Evolutionary conservation across 148 eudicot species (phyloP).

Genomic region (Silene conica): DNA sequence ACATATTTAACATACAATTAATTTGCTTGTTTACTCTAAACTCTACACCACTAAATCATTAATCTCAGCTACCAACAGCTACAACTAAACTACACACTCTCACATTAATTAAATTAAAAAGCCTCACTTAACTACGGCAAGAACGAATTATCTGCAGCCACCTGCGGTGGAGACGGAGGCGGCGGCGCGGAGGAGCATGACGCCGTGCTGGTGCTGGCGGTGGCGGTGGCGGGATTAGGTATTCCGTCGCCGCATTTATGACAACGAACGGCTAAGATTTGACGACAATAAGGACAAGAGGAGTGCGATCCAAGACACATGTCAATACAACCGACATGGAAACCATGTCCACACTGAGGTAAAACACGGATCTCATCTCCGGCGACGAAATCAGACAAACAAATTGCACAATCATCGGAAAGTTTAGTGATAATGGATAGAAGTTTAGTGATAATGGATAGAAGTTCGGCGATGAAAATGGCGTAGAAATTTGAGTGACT

Average conservation of each 20-base stretch:
- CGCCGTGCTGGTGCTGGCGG: too few species aligned
- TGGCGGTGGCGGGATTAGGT: constrained; percentile 18
- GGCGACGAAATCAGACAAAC: constrained; percentile 52
- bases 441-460: too few species aligned
- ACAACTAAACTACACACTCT: background rate
- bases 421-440: too few species aligned
- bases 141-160: constrained; percentile 15
- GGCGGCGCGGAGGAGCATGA: constrained; percentile 3
- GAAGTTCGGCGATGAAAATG: too few species aligned
- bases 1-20: constrained; percentile 6
- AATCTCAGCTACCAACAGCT: background rate
- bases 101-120: background rate
- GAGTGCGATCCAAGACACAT: constrained; percentile 80
- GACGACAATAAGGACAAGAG: constrained; percentile 83
- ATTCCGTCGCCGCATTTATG: constrained; percentile 36
- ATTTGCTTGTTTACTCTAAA: background rate
- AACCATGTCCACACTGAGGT: constrained; percentile 82
- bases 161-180: background rate
- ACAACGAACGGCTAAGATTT: constrained; percentile 44
- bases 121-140: constrained; percentile 25
- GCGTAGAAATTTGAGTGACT: too few species aligned
- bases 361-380: constrained; percentile 65
- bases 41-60: constrained; percentile 4
- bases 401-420: constrained; percentile 62
- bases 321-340: constrained; percentile 65